Evolutionary conservation across 1,284 basidiomycete genomes (phyloP).

Genomic region (Fomitiporia mediterranea): DNA sequence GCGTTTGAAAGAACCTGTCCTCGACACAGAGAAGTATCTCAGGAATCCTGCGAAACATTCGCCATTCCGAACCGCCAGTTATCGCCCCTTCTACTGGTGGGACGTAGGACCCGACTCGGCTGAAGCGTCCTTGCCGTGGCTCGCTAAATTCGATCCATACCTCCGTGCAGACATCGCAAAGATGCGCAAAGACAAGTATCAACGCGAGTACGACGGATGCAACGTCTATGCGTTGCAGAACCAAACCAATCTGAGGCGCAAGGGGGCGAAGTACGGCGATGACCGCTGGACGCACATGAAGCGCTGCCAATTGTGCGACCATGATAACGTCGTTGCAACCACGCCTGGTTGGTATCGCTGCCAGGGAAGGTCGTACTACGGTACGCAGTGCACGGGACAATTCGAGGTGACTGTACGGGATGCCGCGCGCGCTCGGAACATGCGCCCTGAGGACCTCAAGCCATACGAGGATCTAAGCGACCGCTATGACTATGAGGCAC

Average conservation of each 20-base stretch:
- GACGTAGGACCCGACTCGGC: not conserved
- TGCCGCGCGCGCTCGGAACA: not conserved
- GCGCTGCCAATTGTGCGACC: slow-evolving; percentile 1
- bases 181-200: not conserved
- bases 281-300: slow-evolving; percentile 2
- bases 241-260: not conserved
- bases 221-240: not conserved
- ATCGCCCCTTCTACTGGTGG: not conserved
- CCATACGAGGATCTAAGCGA: not conserved
- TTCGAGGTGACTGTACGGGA: slow-evolving; percentile 6
- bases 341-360: slow-evolving; percentile 1
- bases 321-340: slow-evolving; percentile 1
- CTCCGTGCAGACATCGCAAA: not conserved
- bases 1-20: not conserved
- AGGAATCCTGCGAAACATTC: not conserved
- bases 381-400: not conserved
- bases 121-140: not conserved
- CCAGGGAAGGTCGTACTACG: not conserved
- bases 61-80: not conserved
- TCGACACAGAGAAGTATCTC: not conserved
- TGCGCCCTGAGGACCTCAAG: slow-evolving; percentile 2
- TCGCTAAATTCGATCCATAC: not conserved
- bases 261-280: slow-evolving; percentile 3
- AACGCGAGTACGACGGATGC: not conserved
- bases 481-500: slow-evolving; percentile 2